Evolutionary conservation across 768 basidiomycete genomes (phyloP), one percentile per base, ranked within the genome.

Genomic region (Flagelloscypha sp.): DNA sequence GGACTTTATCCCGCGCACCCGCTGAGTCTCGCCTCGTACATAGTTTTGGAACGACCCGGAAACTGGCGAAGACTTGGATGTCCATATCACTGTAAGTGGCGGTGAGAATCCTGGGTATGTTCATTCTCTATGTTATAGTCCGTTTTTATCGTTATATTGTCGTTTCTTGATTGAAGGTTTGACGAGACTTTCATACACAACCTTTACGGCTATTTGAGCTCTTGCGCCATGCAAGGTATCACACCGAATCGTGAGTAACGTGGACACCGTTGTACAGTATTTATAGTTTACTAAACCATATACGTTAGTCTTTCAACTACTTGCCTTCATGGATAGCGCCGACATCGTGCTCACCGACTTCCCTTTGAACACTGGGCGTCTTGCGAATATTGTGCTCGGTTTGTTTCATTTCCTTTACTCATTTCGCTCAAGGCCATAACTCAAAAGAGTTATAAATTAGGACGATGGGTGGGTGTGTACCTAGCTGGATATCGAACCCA

Each of bases 251-350:
- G n/a, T n/a, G n/a, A n/a, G n/a, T n/a, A n/a, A n/a, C n/a, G n/a
- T n/a, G n/a, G n/a, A n/a, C n/a, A n/a, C n/a, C n/a, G n/a, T n/a
- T n/a, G n/a, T n/a, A n/a, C n/a, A n/a, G n/a, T n/a, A n/a, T n/a
- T n/a, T n/a, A n/a, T n/a, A n/a, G n/a, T n/a, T n/a, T n/a, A n/a
- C n/a, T n/a, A n/a, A n/a, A n/a, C n/a, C n/a, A n/a, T n/a, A n/a
- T n/a, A n/a, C n/a, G n/a, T n/a, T n/a, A n/a, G n/a, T 45, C n/a
- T 40, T 51, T 30, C 52, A 53, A 13, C 50, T 53, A 49, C 48
- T 53, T 31, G 44, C 44, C 4, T 53, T 53, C 36, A 38, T 53
- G 38, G 47, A 53, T 29, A 45, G 45, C 25, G 52, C 52, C 5
- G 52, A 53, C 21, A 49, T 53, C 6, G 46, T 51, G 6, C 40